Base-by-base conservation (phyloP, 805 yeast genomes). In the Wickerhamiella vanderwaltii region DNA sequence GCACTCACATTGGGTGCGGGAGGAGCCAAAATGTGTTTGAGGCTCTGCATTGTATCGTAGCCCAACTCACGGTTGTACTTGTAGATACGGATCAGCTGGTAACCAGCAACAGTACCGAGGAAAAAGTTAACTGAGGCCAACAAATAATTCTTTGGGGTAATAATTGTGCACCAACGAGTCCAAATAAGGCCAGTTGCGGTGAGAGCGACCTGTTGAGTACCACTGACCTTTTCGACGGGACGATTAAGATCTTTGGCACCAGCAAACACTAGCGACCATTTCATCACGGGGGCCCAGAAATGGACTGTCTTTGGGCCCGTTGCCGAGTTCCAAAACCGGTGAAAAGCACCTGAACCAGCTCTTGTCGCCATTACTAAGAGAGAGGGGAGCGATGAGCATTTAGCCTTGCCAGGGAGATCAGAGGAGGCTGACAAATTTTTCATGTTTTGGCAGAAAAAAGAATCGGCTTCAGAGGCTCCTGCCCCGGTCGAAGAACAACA, bases 241-340 rank as follows among this genome's bases (percentile, higher is more conserved):
- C 97, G 78, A 48, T 73, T 69, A 48, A 80, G 66, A 62, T 88
- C 98, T 56, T 71, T 78, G 48, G 84, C 68, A 44, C 98, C 97
- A 12, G 98, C 98, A 52, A 85, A 53, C 22, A 91, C 97, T 47
- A 88, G 69, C 12, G 82, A 70, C 98, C 98, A 88, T 66, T 79
- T 53, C 47, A 56, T 51, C 39, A 55, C 51, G 17, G 58, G 55
- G 26, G 74, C 93, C 98, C 98, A 88, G 64, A 88, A 88, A 59
- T 88, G 98, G 43, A 91, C 87, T n/a, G 98, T 88, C 59, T 66
- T 77, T 30, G 98, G 98, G 24, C 98, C 98, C 15, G 98, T 84
- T 59, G 81, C 93, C 13, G 95, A 78, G 53, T 77, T 73, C 58
- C 84, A 59, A 57, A 78, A 85, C 56, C 82, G 71, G 46, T 72